Evolutionary conservation across 2,329 filamentous ascomycete species (phyloP), one percentile per base, ranked within the genome.

Genomic region (Cladosporium cucumerinum): DNA sequence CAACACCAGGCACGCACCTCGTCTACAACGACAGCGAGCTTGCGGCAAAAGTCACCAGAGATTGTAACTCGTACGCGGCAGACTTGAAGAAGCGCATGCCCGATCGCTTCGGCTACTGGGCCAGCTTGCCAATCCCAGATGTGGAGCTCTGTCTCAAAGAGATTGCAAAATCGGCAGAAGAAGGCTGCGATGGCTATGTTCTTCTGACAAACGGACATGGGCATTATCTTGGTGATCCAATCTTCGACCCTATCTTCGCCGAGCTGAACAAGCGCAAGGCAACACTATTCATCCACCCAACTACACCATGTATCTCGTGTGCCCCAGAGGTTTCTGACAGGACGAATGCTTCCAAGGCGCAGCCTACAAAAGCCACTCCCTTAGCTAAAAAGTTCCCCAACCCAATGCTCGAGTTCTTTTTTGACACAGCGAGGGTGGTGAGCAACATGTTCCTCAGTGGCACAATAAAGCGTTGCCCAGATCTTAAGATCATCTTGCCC

Each of bases 221-320:
- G 6, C 68, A 78, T 14, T 86, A 86, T 69, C 72, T 85, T 0
- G 85, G 85, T 3, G 79, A 84, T 66, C 65, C 73, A 0, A 69
- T 67, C 1, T 77, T 86, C 30, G 78, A 81, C 25, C 72, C 75
- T 0, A 75, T 86, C 14, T 86, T 84, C 66, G 76, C 79, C 1
- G 80, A 78, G 39, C 71, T 87, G 28, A 81, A 85, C 62, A 68
- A 72, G 2, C 71, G 81, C 1, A 75, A 80, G 4, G 81, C 81
- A 0, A 80, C 78, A 1, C 75, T 85, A 0, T 86, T 87, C 70
- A 80, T 86, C 54, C 85, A 87, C 63, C 84, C 83, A 0, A 85
- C 83, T 0, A 82, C 76, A n/a, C 81, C 81, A 0, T 81, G 78
- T 64, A 79, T 78, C 2, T 73, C 71, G 43, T 71, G 71, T 57